Evolutionary conservation across 257 asterid genomes (phyloP), one percentile per base, ranked within the genome.

Genomic region (Prunella vulgaris): DNA sequence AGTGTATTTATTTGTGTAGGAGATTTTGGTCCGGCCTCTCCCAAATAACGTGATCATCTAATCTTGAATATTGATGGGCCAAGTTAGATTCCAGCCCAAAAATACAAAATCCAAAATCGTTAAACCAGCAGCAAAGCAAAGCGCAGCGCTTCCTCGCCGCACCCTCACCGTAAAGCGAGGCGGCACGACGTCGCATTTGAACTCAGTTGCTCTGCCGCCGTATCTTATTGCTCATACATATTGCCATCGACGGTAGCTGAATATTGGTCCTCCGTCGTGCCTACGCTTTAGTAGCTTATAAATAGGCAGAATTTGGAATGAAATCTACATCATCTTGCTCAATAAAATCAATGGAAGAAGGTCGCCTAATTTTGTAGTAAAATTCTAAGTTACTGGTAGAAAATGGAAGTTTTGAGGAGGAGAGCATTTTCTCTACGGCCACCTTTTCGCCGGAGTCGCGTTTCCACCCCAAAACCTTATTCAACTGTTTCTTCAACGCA

Each of bases 361-460:
- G 1, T 13, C 17, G 18, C 15, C n/a, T 14, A 22, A 42, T 44
- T 73, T 3, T 17, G 62, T 28, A 17, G 2, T 21, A 21, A 44
- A 59, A 60, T 49, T 21, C 58, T 9, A 48, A 24, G 37, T 35
- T 10, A 48, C 59, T 35, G 13, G 8, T 67, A 30, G 25, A 52
- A 8, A 51, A 67, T 74, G 74, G 71, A 53, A 30, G 71, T 68
- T 1, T 69, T 68, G 65, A 68, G 7, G 75, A 68, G 71, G 24
- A 75, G 75, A 24, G 71, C 42, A 9, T 61, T 75, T 20, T 75
- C 66, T 75, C 60, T 61, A 7, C 44, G 75, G 79, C 75, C 42
- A 15, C 70, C 74, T 7, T 68, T 52, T 60, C 49, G 67, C 40
- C 79, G 53, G 66, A 60, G 30, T 25, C 66, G 5, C 52, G 51